phyloP scores from a whole-genome alignment of 2,329 filamentous ascomycete species.

The Penicillium sumatraense region DNA sequence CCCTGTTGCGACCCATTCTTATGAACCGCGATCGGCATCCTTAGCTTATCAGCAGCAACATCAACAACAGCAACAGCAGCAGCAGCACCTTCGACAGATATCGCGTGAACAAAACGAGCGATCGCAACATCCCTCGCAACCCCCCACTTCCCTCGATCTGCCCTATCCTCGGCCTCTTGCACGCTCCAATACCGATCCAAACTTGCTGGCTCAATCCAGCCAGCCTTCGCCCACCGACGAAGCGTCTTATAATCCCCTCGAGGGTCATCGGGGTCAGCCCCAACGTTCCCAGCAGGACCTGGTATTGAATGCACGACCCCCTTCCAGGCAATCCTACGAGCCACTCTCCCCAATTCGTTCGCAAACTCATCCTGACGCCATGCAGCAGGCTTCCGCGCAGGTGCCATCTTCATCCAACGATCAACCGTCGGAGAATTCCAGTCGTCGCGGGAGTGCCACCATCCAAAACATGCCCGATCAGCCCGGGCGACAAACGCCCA shows the following conservation, averaged over 20 bases:
- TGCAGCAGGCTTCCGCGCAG: slow-evolving; percentile 27
- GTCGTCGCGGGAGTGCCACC: slow-evolving; percentile 31
- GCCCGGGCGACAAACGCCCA: slow-evolving; percentile 53
- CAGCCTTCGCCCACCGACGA: slow-evolving; percentile 23
- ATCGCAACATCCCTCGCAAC: slow-evolving; percentile 26
- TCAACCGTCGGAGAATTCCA: slow-evolving; percentile 17
- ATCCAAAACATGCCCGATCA: slow-evolving; percentile 37
- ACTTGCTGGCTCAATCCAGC: slow-evolving; percentile 23
- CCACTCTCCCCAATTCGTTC: slow-evolving; percentile 21
- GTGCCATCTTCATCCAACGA: slow-evolving; percentile 14
- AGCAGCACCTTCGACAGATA: slow-evolving; percentile 17
- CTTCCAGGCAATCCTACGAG: slow-evolving; percentile 26
- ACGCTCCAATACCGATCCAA: slow-evolving; percentile 34
- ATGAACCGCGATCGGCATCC: slow-evolving; percentile 2
- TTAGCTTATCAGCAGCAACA: slow-evolving; percentile 6
- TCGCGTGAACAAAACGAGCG: slow-evolving; percentile 17
- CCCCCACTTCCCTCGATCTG: slow-evolving; percentile 11
- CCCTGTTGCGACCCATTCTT: not conserved
- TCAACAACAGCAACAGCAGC: slow-evolving; percentile 5
- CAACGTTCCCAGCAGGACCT: slow-evolving; percentile 22
- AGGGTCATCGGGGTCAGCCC: slow-evolving; percentile 19
- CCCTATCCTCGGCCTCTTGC: slow-evolving; percentile 14
- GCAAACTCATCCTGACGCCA: slow-evolving; percentile 26
- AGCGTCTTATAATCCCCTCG: slow-evolving; percentile 12
- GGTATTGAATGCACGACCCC: slow-evolving; percentile 27